These are phyloP conservation scores for Lodderomyces elongisporus DNA, from an alignment of 1,139 yeast species.

Conservation along the genomic window DNA sequence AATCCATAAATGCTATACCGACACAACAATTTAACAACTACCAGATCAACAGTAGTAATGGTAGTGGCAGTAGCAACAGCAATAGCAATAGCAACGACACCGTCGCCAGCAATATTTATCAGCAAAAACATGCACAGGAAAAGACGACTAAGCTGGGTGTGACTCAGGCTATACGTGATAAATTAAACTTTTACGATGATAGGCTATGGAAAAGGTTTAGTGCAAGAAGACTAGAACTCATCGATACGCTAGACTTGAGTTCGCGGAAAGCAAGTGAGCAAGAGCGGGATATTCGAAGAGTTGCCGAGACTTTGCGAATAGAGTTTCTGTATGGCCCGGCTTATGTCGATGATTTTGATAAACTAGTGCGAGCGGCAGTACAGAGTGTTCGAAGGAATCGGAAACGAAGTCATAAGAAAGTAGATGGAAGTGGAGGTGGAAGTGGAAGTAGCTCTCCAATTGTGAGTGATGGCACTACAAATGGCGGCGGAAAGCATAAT, in stretches of 20 bases:
- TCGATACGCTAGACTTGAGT: conserved; percentile 73
- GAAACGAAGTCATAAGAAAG: conserved; percentile 34
- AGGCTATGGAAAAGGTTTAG: conserved; percentile 84
- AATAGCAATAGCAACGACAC: too few species aligned
- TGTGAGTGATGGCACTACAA: too few species aligned
- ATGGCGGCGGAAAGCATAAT: background rate
- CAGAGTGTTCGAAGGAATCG: conserved; percentile 54
- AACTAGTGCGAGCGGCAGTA: conserved; percentile 86
- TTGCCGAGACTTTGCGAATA: conserved; percentile 66
- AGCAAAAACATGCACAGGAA: conserved; percentile 16
- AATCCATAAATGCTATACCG: too few species aligned
- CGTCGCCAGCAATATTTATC: too few species aligned
- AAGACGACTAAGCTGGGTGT: conserved; percentile 48
- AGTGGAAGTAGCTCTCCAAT: conserved; percentile 5
- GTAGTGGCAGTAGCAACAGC: too few species aligned
- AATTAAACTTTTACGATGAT: conserved; percentile 74
- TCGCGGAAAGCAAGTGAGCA: conserved; percentile 88
- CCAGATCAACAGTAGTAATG: too few species aligned
- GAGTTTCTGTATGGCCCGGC: conserved; percentile 70
- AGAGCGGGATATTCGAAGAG: conserved; percentile 69
- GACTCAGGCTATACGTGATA: conserved; percentile 71
- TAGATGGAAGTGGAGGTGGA: too few species aligned
- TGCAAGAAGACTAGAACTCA: conserved; percentile 80
- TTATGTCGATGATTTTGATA: conserved; percentile 70
- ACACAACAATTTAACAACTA: too few species aligned